phyloP scores from a whole-genome alignment of 306 rosid species.

The Sophora flavescens region DNA sequence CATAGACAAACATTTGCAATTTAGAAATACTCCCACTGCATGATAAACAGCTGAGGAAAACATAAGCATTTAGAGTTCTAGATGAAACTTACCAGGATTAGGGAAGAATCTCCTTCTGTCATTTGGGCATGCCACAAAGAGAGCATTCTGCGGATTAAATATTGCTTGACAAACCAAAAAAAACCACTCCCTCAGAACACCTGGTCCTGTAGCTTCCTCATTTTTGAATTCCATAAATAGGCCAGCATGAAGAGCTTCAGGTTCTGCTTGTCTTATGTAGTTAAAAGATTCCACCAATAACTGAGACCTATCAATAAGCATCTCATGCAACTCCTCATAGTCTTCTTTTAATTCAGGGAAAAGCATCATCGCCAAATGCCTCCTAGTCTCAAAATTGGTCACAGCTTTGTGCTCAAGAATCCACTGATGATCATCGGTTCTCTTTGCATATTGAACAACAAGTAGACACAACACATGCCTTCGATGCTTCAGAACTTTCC shows the following conservation, averaged over 20 bases:
- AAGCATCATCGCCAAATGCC: slow-evolving; percentile 77
- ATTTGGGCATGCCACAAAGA: slow-evolving; percentile 79
- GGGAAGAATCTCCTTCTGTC: slow-evolving; percentile 84
- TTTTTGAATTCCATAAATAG: slow-evolving; percentile 77
- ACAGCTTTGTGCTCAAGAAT: slow-evolving; percentile 63
- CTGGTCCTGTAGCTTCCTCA: slow-evolving; percentile 92
- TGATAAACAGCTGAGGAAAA: not conserved
- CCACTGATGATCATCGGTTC: slow-evolving; percentile 66
- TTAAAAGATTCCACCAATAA: slow-evolving; percentile 75
- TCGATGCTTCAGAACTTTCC: slow-evolving; percentile 56
- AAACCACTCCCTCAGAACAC: slow-evolving; percentile 91
- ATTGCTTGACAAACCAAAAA: slow-evolving; percentile 78
- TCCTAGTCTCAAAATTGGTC: slow-evolving; percentile 69
- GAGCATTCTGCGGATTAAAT: slow-evolving; percentile 75
- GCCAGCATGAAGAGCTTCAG: slow-evolving; percentile 61
- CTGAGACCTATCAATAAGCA: slow-evolving; percentile 83
- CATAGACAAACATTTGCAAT: slow-evolving; percentile 1
- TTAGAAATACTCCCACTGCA: slow-evolving; percentile 22
- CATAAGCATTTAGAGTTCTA: slow-evolving; percentile 13
- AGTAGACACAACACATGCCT: slow-evolving; percentile 56
- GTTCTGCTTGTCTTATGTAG: slow-evolving; percentile 62
- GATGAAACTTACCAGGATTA: slow-evolving; percentile 68
- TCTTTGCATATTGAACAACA: slow-evolving; percentile 54
- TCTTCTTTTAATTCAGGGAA: slow-evolving; percentile 73
- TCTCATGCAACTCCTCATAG: slow-evolving; percentile 70